Percentiles rank a stretch among this genome's conserved stretches.
phyloP scores from a whole-genome alignment of 805 yeast species.

The Barnettozyma sp. region DNA sequence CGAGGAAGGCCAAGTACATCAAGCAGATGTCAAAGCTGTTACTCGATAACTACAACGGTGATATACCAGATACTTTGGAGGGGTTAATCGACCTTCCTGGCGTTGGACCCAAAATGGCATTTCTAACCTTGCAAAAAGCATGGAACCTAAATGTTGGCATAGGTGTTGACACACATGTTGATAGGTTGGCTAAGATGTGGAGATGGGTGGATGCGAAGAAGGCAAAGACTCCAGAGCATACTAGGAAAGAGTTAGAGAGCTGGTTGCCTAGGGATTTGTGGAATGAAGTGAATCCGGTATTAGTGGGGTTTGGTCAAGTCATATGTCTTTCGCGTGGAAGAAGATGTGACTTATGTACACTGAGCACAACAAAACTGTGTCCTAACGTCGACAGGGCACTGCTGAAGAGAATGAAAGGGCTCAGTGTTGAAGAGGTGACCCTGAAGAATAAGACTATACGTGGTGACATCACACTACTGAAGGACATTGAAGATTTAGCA shows the following conservation, averaged over 20 bases:
- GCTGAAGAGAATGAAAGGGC: conserved; percentile 26
- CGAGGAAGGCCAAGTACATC: conserved; percentile 67
- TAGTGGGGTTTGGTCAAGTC: conserved; percentile 93
- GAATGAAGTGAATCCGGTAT: conserved; percentile 76
- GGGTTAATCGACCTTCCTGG: conserved; percentile 75
- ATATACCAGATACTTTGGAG: conserved; percentile 64
- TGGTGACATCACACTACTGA: conserved; percentile 37
- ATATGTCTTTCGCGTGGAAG: conserved; percentile 67
- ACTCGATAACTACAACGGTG: conserved; percentile 45
- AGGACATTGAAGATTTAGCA: conserved; percentile 31
- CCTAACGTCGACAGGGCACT: conserved; percentile 46
- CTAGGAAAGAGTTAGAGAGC: conserved; percentile 57
- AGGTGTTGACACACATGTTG: conserved; percentile 93
- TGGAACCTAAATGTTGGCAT: conserved; percentile 76
- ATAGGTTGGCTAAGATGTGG: conserved; percentile 73
- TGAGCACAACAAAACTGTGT: conserved; percentile 50
- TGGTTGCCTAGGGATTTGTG: conserved; percentile 75
- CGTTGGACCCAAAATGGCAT: conserved; percentile 95
- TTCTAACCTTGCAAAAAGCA: conserved; percentile 68
- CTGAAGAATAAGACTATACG: conserved; percentile 28
- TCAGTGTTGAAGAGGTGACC: conserved; percentile 18
- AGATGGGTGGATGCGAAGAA: conserved; percentile 53
- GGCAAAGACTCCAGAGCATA: conserved; percentile 63
- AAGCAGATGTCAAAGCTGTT: conserved; percentile 53
- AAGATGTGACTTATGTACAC: conserved; percentile 65